Evolutionary conservation across 2,329 filamentous ascomycete genomes (phyloP).

Genomic region (Penicillium polonicum): DNA sequence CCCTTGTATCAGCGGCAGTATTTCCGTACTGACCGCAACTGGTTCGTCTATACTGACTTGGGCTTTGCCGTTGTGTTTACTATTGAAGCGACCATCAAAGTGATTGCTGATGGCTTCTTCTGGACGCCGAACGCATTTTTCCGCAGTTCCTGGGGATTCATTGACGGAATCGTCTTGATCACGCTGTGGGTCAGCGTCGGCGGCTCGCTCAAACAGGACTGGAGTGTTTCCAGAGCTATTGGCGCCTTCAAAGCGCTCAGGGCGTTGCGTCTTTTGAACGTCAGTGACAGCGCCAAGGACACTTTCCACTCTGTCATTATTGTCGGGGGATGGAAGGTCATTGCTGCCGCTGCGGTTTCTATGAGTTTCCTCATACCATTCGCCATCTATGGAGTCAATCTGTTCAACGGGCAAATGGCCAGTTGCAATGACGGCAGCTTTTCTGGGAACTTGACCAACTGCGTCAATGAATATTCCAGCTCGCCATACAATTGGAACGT

Average conservation of each 20-base stretch:
- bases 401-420: slow-evolving; percentile 81
- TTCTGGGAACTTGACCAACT: slow-evolving; percentile 62
- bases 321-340: slow-evolving; percentile 87
- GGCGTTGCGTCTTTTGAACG: slow-evolving; percentile 85
- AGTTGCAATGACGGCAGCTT: slow-evolving; percentile 72
- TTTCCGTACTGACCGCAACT: slow-evolving; percentile 70
- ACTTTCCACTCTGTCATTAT: slow-evolving; percentile 97
- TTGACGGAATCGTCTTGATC: slow-evolving; percentile 85
- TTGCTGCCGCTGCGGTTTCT: slow-evolving; percentile 89
- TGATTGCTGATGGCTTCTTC: slow-evolving; percentile 91
- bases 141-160: slow-evolving; percentile 93
- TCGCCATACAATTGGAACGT: slow-evolving; percentile 81
- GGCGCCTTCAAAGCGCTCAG: slow-evolving; percentile 96
- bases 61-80: slow-evolving; percentile 86
- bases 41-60: slow-evolving; percentile 94
- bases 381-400: slow-evolving; percentile 89
- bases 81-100: slow-evolving; percentile 82
- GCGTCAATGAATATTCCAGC: slow-evolving; percentile 78
- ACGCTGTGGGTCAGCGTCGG: slow-evolving; percentile 95
- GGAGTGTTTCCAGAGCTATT: slow-evolving; percentile 81
- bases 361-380: slow-evolving; percentile 93
- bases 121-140: slow-evolving; percentile 98
- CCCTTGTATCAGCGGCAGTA: slow-evolving; percentile 91
- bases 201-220: slow-evolving; percentile 77
- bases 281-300: slow-evolving; percentile 91